Conservation (phyloP, 2,329 filamentous ascomycete genomes). For the Neofusicoccum parvum region DNA sequence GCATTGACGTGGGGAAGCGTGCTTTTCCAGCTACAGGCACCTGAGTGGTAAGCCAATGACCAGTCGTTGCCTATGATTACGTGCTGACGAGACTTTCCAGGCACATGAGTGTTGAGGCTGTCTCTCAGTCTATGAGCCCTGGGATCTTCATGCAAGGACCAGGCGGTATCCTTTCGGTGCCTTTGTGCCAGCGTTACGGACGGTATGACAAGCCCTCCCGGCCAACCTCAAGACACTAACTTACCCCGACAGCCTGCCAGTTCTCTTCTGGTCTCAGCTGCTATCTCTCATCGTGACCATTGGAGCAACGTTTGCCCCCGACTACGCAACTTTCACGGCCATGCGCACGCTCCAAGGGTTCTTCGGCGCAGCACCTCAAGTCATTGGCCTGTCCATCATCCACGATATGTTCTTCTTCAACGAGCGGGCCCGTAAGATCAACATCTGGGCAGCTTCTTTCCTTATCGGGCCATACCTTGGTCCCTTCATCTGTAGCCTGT, state of each 20-base stretch:
- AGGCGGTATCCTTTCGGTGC: constrained; percentile 30
- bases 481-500: constrained; percentile 29
- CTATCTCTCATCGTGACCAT: constrained; percentile 26
- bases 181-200: constrained; percentile 42
- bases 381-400: constrained; percentile 32
- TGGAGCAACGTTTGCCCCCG: constrained; percentile 25
- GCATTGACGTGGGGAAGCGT: constrained; percentile 27
- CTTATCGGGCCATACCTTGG: constrained; percentile 34
- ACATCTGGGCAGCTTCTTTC: constrained; percentile 26
- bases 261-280: constrained; percentile 35
- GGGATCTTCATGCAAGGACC: constrained; percentile 25
- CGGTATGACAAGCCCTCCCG: constrained; percentile 29
- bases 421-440: constrained; percentile 39
- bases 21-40: constrained; percentile 23
- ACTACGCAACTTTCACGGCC: constrained; percentile 30
- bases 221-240: not conserved
- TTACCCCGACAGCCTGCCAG: constrained; percentile 26
- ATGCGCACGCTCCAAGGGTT: constrained; percentile 32
- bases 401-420: constrained; percentile 45
- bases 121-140: constrained; percentile 44
- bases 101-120: constrained; percentile 35
- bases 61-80: not conserved
- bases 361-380: constrained; percentile 31
- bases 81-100: constrained; percentile 29
- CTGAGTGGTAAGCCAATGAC: constrained; percentile 12